Evolutionary conservation across 106 monocot genomes (phyloP), one percentile per base, ranked within the genome.

Genomic region (Hemerocallis citrina): DNA sequence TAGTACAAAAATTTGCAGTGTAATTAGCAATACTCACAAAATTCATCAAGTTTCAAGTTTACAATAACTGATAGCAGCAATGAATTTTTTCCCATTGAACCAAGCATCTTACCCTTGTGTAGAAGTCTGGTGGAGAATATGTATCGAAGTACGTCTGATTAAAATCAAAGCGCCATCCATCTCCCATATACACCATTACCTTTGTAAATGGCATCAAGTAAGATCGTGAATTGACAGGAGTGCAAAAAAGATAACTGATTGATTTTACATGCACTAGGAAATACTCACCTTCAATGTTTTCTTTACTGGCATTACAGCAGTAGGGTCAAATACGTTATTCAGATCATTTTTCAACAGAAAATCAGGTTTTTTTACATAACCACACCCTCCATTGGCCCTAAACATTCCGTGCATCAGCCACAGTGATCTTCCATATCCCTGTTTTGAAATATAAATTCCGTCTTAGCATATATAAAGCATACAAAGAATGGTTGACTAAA

Each of bases 151-250:
- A 59, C 17, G 64, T 47, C 17, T 78, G 62, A 7, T 17, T 10
- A 31, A 74, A 82, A 55, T 85, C 81, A 12, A 73, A 63, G 5
- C 68, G 81, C 89, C 89, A 89, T 49, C 90, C 90, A 63, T 82
- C 85, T 60, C 90, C 85, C 73, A 77, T 79, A 23, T 68, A 85
- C 10, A 91, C 69, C 52, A 21, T 82, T 52, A 91, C 82, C 90
- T 91, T 71, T 23, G 37, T 1, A 0, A 40, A 63, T 31, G 2
- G 25, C 8, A 56, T 34, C 5, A 16, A 8, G 0, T 56, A 56
- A 56, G 34, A 0, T 17, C 16, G 24, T 14, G 25, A 14, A 27
- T 54, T 22, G 13, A 5, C n/a, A 23, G 32, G 36, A 17, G 2
- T 35, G 16, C 22, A n/a, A 57, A 38, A 49, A 59, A 15, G 31